phyloP scores from a whole-genome alignment of 192 early-diverging fungal genomes.

The Coemansia sp. region DNA sequence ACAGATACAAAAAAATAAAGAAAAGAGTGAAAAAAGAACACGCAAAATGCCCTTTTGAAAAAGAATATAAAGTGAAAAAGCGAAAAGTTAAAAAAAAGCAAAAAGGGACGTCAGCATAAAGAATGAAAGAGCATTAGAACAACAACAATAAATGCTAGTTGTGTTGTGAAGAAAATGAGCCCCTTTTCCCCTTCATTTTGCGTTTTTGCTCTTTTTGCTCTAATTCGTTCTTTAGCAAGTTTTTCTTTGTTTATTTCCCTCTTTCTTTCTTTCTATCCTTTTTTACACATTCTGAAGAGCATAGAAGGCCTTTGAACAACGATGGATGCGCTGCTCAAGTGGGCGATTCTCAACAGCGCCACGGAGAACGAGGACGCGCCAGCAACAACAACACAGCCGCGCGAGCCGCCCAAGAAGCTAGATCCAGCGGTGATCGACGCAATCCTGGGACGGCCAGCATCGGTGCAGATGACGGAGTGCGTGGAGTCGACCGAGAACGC shows the following conservation, averaged over 20 bases:
- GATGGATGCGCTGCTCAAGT: constrained; percentile 81
- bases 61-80: no score
- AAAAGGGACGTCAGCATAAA: no score
- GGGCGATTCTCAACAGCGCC: constrained; percentile 77
- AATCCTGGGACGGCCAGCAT: constrained; percentile 91
- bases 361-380: constrained; percentile 71
- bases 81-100: no score
- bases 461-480: constrained; percentile 85
- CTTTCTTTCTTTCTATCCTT: constrained; percentile 1
- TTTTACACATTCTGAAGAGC: not conserved
- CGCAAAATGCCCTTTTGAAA: not conserved
- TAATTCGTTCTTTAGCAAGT: not conserved
- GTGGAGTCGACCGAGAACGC: constrained; percentile 65
- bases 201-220: not conserved
- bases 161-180: not conserved
- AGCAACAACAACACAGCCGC: constrained; percentile 27
- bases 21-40: not conserved
- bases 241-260: not conserved
- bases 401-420: constrained; percentile 35
- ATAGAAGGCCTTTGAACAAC: not conserved
- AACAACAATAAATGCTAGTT: no score
- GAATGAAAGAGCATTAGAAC: not conserved
- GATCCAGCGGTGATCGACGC: constrained; percentile 90
- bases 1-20: constrained; percentile 1
- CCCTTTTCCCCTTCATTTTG: not conserved